Evolutionary conservation across 1,139 yeast species (phyloP), one percentile per base, ranked within the genome.

Genomic region (Lodderomyces oxycetoniae): DNA sequence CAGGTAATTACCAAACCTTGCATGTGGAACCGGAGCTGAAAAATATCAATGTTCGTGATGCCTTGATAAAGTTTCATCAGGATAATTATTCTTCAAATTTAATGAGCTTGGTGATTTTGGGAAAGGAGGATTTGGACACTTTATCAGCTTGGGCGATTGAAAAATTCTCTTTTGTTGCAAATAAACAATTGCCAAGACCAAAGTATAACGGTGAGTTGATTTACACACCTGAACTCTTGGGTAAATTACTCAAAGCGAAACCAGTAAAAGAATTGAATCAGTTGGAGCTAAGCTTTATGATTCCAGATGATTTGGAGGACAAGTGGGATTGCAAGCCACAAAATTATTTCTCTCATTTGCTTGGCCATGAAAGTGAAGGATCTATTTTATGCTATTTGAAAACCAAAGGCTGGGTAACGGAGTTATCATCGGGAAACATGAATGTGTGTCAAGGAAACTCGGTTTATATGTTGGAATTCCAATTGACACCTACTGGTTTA

Each of bases 291-390:
- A 58, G 74, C 4, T 91, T 91, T 55, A 67, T 76, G 40, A 73
- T 85, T 10, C 96, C 96, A 2, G 89, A 85, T 49, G 81, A 79
- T 47, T 67, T 71, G 38, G 76, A 72, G 22, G 59, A 61, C 11
- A 59, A 70, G 36, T 84, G 91, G 85, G 72, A 73, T 32, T 67
- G 74, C 17, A 77, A 77, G 46, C 95, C 96, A 0, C 69, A 74
- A 9, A 74, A 71, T 35, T 84, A 87, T 55, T 72, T 67, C 46
- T 75, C 91, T 17, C 96, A 89, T 55, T 65, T 91, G 38, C 61
- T 91, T 37, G 97, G 98, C 22, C 97, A 91, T 55, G 97, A 91
- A 61, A 86, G 74, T 35, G 69, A 78, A 35, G 97, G 97, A 1
- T 86, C 96, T 1, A 58, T 91, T 12, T 66, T 86, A 25, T 72